Base-by-base conservation (phyloP, 1,139 yeast genomes). In the Yamadazyma atlantica region DNA sequence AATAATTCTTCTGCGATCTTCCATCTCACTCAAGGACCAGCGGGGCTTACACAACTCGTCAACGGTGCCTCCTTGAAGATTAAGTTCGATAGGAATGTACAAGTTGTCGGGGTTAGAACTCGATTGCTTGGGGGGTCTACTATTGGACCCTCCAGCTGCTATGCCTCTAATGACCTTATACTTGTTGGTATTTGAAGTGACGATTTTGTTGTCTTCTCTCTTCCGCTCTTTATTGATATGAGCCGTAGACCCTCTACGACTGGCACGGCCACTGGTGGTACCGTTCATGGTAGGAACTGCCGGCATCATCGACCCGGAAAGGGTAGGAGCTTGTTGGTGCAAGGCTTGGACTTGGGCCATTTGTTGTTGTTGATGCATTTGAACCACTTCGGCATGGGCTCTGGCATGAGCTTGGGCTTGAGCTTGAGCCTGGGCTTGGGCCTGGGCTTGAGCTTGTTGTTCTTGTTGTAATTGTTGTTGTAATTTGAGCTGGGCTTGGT, bases 61-160 rank as follows among this genome's bases (percentile, higher is more conserved):
- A 14, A 74, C 58, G 9, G 56, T 53, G 2, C 80, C 80, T 18
- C 74, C 74, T 19, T 57, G 46, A 3, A 79, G 49, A 14, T 62
- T 58, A 33, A 80, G 58, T 42, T 66, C 65, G 25, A 76, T 80
- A 11, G 81, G 80, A 13, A 64, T 47, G 44, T 57, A 78, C 31
- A 57, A 51, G 24, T 62, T 53, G 36, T 58, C 54, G 39, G 64
- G 57, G 27, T 60, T 60, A 2, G 59, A 53, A n/a, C 21, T 28
- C 2, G 66, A 57, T 28, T 63, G 62, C 43, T 69, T 73, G 13
- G 84, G 84, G 1, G 83, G 83, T 41, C 75, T 66, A 2, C 81
- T 74, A 16, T 70, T 64, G 27, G 76, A 62, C 1, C 83, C 83
- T 14, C 84, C 83, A 4, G 82, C 78, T 23, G 78, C 73, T 11